phyloP scores from a whole-genome alignment of 2,329 filamentous ascomycete genomes.

The Plectosphaerella plurivora region DNA sequence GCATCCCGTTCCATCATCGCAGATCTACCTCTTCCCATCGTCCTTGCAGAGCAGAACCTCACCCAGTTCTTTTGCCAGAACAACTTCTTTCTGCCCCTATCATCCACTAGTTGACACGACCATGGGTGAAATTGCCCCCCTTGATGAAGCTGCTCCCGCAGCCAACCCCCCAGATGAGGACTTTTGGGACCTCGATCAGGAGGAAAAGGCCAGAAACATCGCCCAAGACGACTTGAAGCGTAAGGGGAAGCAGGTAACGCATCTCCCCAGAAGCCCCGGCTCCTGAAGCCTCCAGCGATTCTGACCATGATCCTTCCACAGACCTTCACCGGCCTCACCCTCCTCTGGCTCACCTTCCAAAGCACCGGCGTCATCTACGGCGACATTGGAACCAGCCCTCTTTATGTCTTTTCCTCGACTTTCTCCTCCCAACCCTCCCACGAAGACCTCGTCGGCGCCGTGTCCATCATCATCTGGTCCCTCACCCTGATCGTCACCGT shows the following conservation, averaged over 20 bases:
- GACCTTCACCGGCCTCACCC: constrained; percentile 27
- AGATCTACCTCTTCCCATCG: no score
- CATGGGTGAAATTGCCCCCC: neutral
- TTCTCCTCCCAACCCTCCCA: constrained; percentile 52
- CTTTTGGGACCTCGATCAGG: neutral
- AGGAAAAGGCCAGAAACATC: neutral
- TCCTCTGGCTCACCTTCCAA: constrained; percentile 54
- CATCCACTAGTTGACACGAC: no score
- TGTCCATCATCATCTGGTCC: constrained; percentile 67
- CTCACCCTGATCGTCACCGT: constrained; percentile 64
- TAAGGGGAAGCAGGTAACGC: neutral
- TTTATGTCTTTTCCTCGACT: constrained; percentile 68
- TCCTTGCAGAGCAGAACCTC: no score
- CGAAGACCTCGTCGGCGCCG: constrained; percentile 57
- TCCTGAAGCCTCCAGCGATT: no score
- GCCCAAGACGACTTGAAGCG: neutral
- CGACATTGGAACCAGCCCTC: constrained; percentile 63
- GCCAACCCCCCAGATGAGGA: neutral
- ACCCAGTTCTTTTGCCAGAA: no score
- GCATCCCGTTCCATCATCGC: no score
- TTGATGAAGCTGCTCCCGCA: neutral
- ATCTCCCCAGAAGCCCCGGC: neutral
- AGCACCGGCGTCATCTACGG: constrained; percentile 65
- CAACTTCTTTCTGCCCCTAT: no score
- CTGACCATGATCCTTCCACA: constrained; percentile 17